Conservation (phyloP, 805 yeast species). For the Lachancea sp. region DNA sequence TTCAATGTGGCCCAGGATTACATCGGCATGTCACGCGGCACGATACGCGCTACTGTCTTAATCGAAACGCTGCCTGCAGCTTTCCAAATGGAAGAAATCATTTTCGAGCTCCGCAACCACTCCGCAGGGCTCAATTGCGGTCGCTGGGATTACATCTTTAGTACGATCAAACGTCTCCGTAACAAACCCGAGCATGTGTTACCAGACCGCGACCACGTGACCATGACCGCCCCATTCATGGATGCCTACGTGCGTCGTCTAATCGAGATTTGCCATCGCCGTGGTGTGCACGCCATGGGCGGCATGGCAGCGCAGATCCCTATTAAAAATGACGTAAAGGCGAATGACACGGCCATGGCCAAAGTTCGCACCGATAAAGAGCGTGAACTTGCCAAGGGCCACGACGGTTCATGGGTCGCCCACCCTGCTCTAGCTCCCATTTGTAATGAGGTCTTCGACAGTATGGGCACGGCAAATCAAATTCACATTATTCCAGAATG, state of each 20-base stretch:
- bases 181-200: slow-evolving; percentile 59
- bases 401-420: slow-evolving; percentile 88
- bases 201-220: slow-evolving; percentile 75
- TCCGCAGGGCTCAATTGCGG: slow-evolving; percentile 82
- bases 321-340: slow-evolving; percentile 60
- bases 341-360: slow-evolving; percentile 61
- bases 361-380: slow-evolving; percentile 70
- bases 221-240: slow-evolving; percentile 80
- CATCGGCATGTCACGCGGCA: slow-evolving; percentile 62
- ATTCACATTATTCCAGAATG: slow-evolving; percentile 44
- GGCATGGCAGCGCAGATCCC: slow-evolving; percentile 90
- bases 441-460: slow-evolving; percentile 64
- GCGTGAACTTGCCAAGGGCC: slow-evolving; percentile 71
- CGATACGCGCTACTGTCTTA: slow-evolving; percentile 73
- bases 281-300: slow-evolving; percentile 83
- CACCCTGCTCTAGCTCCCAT: slow-evolving; percentile 76
- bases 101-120: slow-evolving; percentile 69
- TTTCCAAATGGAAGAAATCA: slow-evolving; percentile 80
- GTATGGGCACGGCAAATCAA: slow-evolving; percentile 82
- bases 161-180: slow-evolving; percentile 69
- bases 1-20: slow-evolving; percentile 72
- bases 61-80: slow-evolving; percentile 83
- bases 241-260: slow-evolving; percentile 65
- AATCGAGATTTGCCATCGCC: slow-evolving; percentile 66
- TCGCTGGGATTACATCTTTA: slow-evolving; percentile 84